Base-by-base conservation (phyloP, 345 rosid genomes). In the Arabis hirsuta region DNA sequence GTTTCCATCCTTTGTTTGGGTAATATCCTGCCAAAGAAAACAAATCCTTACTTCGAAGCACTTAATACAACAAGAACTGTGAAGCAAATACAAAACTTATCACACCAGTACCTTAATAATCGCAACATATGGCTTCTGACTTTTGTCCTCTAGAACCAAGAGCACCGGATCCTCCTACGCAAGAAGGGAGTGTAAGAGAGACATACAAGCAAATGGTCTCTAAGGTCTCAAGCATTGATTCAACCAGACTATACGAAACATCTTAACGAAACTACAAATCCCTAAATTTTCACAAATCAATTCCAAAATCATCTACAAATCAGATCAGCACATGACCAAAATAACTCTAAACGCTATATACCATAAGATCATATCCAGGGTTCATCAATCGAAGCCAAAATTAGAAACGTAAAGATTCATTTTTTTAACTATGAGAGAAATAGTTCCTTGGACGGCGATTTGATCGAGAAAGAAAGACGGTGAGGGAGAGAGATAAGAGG, bases 111-210 rank as follows among this genome's bases (percentile, higher is more conserved):
- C 99, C 98, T 96, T 96, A 66, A 96, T 90, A 63, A 96, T 90
- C 53, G 99, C 99, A 27, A 92, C 98, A 76, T 96, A 92, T 38
- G 99, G 98, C 72, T 92, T 96, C 65, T 96, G 97, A 13, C 70
- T 69, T 66, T 71, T 67, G 71, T 90, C 96, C 73, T 86, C 98
- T 0, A 98, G 99, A 73, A 85, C 87, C 71, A 96, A 74, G 73
- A 96, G 92, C 41, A 96, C 98, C 5, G 97, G 96, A 84, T 92
- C 99, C 84, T 92, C 99, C 98, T 96, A 76, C 68, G 67, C 45
- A 65, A 79, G n/a, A n/a, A 55, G 39, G 11, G 5, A 62, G 9
- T 26, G 19, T 63, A 7, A 54, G 59, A 26, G 51, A 68, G 34
- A 38, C 56, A 32, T 27, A 53, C 9, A 75, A 64, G 27, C n/a